These are phyloP conservation scores for Clavispora carvajalis DNA, from an alignment of 805 yeast genomes.

Conservation along the genomic window DNA sequence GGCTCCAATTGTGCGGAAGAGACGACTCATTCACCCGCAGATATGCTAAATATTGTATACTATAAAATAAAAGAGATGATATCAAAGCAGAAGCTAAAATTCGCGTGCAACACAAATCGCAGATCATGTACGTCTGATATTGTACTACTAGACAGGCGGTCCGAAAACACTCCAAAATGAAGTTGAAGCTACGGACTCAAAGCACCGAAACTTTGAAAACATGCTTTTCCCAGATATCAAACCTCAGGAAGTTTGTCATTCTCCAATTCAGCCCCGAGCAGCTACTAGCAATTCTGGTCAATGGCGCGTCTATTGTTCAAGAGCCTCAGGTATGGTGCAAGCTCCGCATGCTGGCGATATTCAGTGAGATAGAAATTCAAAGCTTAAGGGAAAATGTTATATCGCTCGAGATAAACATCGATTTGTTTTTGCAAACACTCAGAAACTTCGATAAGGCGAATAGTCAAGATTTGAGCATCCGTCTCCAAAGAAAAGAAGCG, in stretches of 20 bases:
- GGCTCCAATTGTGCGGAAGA: no score
- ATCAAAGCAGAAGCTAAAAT: not conserved
- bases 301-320: conserved; percentile 33
- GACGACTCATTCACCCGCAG: no score
- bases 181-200: conserved; percentile 22
- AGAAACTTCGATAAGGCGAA: conserved; percentile 51
- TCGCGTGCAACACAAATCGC: not conserved
- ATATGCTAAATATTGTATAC: not conserved
- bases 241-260: conserved; percentile 50
- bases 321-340: conserved; percentile 72
- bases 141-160: no score
- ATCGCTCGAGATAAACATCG: conserved; percentile 58
- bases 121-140: not conserved
- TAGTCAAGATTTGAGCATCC: conserved; percentile 45
- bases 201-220: conserved; percentile 26
- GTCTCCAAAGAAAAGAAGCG: conserved; percentile 43
- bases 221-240: conserved; percentile 45
- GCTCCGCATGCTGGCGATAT: conserved; percentile 38
- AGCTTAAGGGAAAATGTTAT: conserved; percentile 51
- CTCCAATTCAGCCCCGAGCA: conserved; percentile 49
- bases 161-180: conserved; percentile 10
- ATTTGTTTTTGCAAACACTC: conserved; percentile 53
- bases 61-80: not conserved
- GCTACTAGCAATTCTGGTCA: conserved; percentile 45
- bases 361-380: conserved; percentile 46